These are phyloP conservation scores for Vaccinium myrtillus DNA, from an alignment of 148 eudicot genomes.

Conservation along the genomic window DNA sequence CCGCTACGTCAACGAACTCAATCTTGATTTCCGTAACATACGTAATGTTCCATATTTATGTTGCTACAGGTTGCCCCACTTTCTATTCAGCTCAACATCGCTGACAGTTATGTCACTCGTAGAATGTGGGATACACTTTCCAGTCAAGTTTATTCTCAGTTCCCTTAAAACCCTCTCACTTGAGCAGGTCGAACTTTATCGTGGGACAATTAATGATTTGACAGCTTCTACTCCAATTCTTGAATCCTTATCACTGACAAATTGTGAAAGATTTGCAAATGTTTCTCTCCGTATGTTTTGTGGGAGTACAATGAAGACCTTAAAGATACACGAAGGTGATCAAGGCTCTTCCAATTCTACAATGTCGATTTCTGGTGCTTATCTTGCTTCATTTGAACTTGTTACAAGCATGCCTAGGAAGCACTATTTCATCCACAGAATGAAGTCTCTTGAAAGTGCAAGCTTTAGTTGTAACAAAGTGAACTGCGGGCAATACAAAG, in stretches of 20 bases:
- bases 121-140: neutral
- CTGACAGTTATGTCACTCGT: neutral
- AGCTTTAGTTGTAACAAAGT: neutral
- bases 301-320: neutral
- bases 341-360: neutral
- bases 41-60: neutral
- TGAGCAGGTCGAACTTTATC: neutral
- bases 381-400: conserved; percentile 2
- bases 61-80: neutral
- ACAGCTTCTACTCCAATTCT: conserved; percentile 11
- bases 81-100: neutral
- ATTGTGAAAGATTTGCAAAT: neutral
- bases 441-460: conserved; percentile 9
- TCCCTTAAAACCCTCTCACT: conserved; percentile 11
- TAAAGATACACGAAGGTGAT: neutral
- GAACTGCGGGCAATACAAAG: neutral
- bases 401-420: neutral
- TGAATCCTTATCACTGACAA: conserved; percentile 8
- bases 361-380: neutral
- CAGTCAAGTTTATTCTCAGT: neutral
- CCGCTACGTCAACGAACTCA: neutral
- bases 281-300: neutral
- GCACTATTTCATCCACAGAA: neutral
- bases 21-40: neutral
- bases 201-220: neutral